Base-by-base conservation (phyloP, 371 early-diverging fungal genomes). In the Mortierella sp. region DNA sequence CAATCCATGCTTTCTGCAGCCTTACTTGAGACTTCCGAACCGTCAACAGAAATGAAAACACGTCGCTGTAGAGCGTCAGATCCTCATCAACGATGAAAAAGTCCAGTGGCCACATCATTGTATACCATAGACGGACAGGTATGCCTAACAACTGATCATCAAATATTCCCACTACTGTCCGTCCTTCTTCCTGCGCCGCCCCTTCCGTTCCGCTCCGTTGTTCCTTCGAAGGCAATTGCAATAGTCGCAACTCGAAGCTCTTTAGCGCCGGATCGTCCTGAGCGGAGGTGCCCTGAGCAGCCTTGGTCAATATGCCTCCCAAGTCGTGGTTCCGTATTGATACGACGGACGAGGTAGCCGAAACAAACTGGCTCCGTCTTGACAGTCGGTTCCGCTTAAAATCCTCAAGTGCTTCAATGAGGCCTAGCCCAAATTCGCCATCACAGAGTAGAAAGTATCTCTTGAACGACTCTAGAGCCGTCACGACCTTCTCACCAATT, bases 81-180 rank as follows among this genome's bases (percentile, higher is more conserved):
- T 94, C 93, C 11, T 81, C 82, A 22, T 70, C 67, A 3, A 90
- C 90, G 13, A 95, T 72, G 58, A 95, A 89, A n/a, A 94, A 76
- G 85, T 94, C 93, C 38, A 95, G 80, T 0, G 95, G 95, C 95
- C 95, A 95, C 36, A 80, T 65, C 63, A 93, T 72, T 19, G 84
- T 73, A 72, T 91, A 94, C 16, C 86, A 86, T 7, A 95, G 75
- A 8, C 87, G 75, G n/a, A 92, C 74, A 4, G 88, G 89, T 11
- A 86, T 72, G 21, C 88, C 88, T 28, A 91, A 69, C 22, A 92
- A 58, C 9, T 90, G 74, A 63, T 89, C 88, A 52, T 88, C 82
- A 74, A 89, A 89, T 13, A 76, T 74, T 19, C 83, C 74, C 38
- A n/a, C 16, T 6, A n/a, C 16, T 5, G n/a, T 50, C 50, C n/a